Percentiles rank a stretch among this genome's conserved stretches.
Evolutionary conservation across 2,329 filamentous ascomycete genomes (phyloP).

Genomic region (Albifimbria verrucaria): DNA sequence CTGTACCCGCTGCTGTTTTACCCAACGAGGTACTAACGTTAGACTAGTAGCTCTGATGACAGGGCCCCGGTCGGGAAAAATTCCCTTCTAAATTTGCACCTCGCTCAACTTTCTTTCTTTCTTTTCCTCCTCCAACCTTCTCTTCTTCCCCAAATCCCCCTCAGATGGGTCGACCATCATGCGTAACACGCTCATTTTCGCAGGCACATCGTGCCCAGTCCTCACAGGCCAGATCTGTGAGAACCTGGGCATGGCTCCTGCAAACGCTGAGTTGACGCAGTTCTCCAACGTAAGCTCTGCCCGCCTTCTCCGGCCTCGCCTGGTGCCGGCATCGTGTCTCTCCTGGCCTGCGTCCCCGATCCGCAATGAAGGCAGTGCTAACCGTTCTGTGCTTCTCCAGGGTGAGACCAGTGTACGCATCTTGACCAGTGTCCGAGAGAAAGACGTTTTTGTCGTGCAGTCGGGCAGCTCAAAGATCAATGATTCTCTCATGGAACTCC

Average conservation of each 20-base stretch:
- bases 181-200: slow-evolving; percentile 66
- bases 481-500: slow-evolving; percentile 97
- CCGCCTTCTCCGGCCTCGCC: slow-evolving; percentile 9
- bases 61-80: slow-evolving; percentile 16
- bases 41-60: too few species aligned
- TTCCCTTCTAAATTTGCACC: slow-evolving; percentile 18
- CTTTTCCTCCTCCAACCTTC: slow-evolving; percentile 13
- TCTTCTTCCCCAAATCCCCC: slow-evolving; percentile 18
- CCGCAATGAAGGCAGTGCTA: slow-evolving; percentile 8
- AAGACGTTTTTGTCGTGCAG: slow-evolving; percentile 98
- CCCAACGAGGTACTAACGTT: too few species aligned
- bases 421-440: slow-evolving; percentile 80
- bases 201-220: slow-evolving; percentile 63
- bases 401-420: slow-evolving; percentile 70
- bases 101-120: slow-evolving; percentile 14
- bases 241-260: slow-evolving; percentile 63
- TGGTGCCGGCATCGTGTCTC: not conserved
- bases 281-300: slow-evolving; percentile 63
- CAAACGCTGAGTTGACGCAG: slow-evolving; percentile 63
- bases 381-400: slow-evolving; percentile 34
- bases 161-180: slow-evolving; percentile 37
- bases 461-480: slow-evolving; percentile 96
- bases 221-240: slow-evolving; percentile 65
- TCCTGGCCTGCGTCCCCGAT: slow-evolving; percentile 2
- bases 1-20: too few species aligned